These are phyloP conservation scores for Sphagnum magellanicum DNA, from an alignment of 228 moss, liverwort and hornwort genomes.

Conservation along the genomic window DNA sequence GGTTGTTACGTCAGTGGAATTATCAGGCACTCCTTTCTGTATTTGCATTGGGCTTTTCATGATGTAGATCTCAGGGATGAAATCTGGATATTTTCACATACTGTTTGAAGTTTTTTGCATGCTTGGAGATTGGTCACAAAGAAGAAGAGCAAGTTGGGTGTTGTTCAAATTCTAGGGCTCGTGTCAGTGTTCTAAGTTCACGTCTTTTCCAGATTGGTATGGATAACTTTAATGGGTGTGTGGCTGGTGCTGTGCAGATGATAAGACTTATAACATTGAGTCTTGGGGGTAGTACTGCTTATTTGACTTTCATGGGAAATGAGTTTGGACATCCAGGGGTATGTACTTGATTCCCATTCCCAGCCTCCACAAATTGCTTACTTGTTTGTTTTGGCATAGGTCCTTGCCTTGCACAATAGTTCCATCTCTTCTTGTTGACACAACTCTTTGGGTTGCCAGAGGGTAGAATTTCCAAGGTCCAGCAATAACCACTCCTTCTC, in stretches of 20 bases:
- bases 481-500: conserved; percentile 62
- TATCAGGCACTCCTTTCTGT: too few species aligned
- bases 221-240: neutral
- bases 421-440: neutral
- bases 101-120: too few species aligned
- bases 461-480: conserved; percentile 92
- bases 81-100: too few species aligned
- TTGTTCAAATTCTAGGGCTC: too few species aligned
- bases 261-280: conserved; percentile 81
- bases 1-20: neutral
- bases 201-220: too few species aligned
- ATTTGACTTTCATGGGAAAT: conserved; percentile 90
- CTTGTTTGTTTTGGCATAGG: neutral
- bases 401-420: neutral
- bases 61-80: too few species aligned
- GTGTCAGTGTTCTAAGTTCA: too few species aligned
- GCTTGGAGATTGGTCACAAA: too few species aligned
- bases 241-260: conserved; percentile 48
- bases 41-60: too few species aligned
- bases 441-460: conserved; percentile 30
- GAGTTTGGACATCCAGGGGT: conserved; percentile 99
- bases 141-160: too few species aligned
- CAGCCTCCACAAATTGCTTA: neutral
- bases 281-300: conserved; percentile 71
- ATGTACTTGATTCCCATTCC: neutral